phyloP scores from a whole-genome alignment of 2,329 filamentous ascomycete genomes.

The Diaporthe aspalathi region DNA sequence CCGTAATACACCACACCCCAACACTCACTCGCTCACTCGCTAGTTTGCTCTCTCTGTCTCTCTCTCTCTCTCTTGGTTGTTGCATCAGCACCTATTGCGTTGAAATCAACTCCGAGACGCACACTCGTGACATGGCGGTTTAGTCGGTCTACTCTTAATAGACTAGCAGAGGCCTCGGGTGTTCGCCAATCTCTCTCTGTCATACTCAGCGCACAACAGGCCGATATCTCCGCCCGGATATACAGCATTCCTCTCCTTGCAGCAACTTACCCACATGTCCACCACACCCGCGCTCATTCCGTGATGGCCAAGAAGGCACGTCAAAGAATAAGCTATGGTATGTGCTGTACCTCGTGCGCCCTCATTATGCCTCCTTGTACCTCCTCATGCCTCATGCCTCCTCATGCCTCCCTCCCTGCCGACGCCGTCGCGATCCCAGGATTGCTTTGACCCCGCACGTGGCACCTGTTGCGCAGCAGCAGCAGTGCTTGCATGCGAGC shows the following conservation, averaged over 20 bases:
- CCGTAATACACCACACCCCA: slow-evolving; percentile 18
- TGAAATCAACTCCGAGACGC: background rate
- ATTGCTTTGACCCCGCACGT: slow-evolving; percentile 44
- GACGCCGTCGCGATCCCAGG: slow-evolving; percentile 38
- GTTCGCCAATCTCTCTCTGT: background rate
- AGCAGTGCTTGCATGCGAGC: slow-evolving; percentile 21
- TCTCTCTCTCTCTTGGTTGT: background rate
- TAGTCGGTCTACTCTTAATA: too few relatives aligned
- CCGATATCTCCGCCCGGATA: slow-evolving; percentile 31
- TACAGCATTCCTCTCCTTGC: slow-evolving; percentile 9
- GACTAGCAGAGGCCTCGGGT: background rate
- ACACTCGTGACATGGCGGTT: background rate
- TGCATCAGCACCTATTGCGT: background rate
- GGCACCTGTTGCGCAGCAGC: slow-evolving; percentile 21
- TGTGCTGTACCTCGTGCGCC: slow-evolving; percentile 49
- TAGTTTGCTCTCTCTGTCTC: slow-evolving; percentile 2
- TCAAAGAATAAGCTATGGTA: slow-evolving; percentile 76
- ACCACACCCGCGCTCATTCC: slow-evolving; percentile 39
- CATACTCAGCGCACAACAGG: background rate
- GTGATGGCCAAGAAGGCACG: slow-evolving; percentile 73
- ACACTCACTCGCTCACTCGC: background rate
- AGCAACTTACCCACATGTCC: slow-evolving; percentile 39
- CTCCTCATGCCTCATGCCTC: too few relatives aligned
- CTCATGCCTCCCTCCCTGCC: slow-evolving; percentile 31
- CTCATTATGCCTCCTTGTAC: too few relatives aligned